phyloP scores from a whole-genome alignment of 2,329 filamentous ascomycete genomes.

The Didymellaceae sp. region DNA sequence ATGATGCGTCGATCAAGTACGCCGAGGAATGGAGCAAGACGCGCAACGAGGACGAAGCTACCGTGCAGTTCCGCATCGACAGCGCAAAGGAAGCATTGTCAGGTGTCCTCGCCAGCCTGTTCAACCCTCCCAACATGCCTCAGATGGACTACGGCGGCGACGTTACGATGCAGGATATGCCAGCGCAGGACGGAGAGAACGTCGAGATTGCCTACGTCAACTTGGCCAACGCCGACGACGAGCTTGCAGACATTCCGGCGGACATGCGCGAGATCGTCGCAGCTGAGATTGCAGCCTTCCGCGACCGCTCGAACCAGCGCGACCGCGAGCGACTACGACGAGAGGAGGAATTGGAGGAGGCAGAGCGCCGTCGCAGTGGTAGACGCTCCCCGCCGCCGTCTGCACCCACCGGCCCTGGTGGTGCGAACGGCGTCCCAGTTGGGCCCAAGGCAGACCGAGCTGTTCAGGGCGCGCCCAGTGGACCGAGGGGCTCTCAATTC shows the following conservation, averaged over 20 bases:
- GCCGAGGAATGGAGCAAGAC: conserved; percentile 79
- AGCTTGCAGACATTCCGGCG: conserved; percentile 90
- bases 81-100: conserved; percentile 72
- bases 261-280: conserved; percentile 97
- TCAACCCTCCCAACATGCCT: conserved; percentile 63
- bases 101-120: conserved; percentile 72
- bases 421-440: conserved; percentile 76
- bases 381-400: conserved; percentile 72
- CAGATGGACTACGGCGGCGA: conserved; percentile 69
- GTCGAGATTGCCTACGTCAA: conserved; percentile 91
- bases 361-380: conserved; percentile 75
- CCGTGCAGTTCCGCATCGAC: conserved; percentile 72
- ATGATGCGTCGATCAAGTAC: conserved; percentile 82
- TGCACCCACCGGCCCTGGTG: conserved; percentile 66
- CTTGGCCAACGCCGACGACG: conserved; percentile 76
- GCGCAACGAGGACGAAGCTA: conserved; percentile 67
- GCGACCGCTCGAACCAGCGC: conserved; percentile 85
- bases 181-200: conserved; percentile 61
- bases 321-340: conserved; percentile 85
- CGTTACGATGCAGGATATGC: conserved; percentile 68
- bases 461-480: conserved; percentile 76
- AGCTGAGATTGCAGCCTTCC: conserved; percentile 90
- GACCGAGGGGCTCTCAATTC: conserved; percentile 70
- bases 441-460: conserved; percentile 70
- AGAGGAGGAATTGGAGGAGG: conserved; percentile 91